Conservation (phyloP, 192 early-diverging fungal species). For the Phycomyces nitens region DNA sequence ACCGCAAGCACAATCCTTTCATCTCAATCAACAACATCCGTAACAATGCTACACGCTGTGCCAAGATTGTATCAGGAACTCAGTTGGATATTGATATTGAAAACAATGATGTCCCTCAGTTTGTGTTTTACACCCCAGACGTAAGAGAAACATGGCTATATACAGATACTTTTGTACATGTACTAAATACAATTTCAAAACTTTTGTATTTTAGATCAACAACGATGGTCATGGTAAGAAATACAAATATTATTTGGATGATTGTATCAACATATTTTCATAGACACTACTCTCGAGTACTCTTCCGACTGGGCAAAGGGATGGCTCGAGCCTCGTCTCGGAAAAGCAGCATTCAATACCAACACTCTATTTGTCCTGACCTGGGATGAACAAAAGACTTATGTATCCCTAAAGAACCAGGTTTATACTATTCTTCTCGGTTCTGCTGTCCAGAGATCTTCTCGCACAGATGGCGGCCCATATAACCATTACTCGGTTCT, state of each 20-base stretch:
- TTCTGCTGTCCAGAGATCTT: constrained; percentile 25
- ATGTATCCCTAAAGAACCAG: constrained; percentile 13
- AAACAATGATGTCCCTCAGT: constrained; percentile 48
- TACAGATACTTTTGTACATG: no score
- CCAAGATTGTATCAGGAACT: constrained; percentile 54
- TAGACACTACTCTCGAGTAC: constrained; percentile 40
- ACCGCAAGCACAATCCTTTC: constrained; percentile 76
- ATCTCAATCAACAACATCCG: constrained; percentile 54
- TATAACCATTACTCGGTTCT: constrained; percentile 50
- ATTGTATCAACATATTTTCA: no score
- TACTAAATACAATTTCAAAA: background rate
- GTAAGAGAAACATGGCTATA: constrained; percentile 3
- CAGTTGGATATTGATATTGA: constrained; percentile 56
- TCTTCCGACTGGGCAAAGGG: constrained; percentile 47
- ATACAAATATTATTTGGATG: no score
- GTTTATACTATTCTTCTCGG: constrained; percentile 41
- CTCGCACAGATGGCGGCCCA: constrained; percentile 20
- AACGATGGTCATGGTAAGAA: constrained; percentile 45
- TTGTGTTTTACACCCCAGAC: constrained; percentile 48
- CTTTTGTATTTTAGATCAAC: constrained; percentile 34
- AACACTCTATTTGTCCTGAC: constrained; percentile 45
- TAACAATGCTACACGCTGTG: constrained; percentile 52
- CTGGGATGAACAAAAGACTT: constrained; percentile 28
- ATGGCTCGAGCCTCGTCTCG: constrained; percentile 51
- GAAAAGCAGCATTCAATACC: constrained; percentile 43